Conservation (phyloP, 768 basidiomycete genomes). For the Termitomyces sp. region DNA sequence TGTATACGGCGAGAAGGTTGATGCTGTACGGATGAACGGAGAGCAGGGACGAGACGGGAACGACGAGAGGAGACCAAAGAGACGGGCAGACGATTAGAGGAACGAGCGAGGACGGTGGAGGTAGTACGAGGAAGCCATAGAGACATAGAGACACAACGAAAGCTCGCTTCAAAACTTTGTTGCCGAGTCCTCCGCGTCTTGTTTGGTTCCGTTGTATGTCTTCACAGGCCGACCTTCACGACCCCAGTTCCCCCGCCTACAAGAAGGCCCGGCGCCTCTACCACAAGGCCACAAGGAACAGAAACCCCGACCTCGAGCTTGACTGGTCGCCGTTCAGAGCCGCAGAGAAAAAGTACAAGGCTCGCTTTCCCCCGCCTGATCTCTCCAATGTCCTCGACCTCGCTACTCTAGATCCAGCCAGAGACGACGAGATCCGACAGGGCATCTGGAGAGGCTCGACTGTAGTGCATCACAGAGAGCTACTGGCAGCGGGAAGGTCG, state of each 20-base stretch:
- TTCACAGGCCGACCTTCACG: conserved; percentile 28
- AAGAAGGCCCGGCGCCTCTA: conserved; percentile 54
- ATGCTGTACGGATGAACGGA: conserved; percentile 14
- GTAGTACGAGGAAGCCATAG: conserved; percentile 66
- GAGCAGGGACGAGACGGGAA: not conserved
- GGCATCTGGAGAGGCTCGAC: conserved; percentile 46
- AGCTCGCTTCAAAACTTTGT: not conserved
- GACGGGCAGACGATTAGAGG: conserved; percentile 22
- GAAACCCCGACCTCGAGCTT: conserved; percentile 34
- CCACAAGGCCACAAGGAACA: conserved; percentile 54
- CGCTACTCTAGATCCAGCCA: conserved; percentile 34
- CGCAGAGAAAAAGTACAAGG: conserved; percentile 77
- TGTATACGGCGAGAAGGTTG: conserved; percentile 19
- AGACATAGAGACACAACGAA: conserved; percentile 45
- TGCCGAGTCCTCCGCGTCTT: conserved; percentile 11
- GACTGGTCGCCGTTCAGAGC: conserved; percentile 73
- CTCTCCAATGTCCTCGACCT: conserved; percentile 66
- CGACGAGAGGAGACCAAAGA: conserved; percentile 17
- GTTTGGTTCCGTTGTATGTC: conserved; percentile 30
- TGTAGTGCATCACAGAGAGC: conserved; percentile 25
- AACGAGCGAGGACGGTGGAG: conserved; percentile 36
- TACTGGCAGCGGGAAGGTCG: conserved; percentile 19
- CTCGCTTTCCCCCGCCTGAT: conserved; percentile 73
- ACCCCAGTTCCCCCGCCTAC: conserved; percentile 46
- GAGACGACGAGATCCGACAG: conserved; percentile 33